phyloP scores from a whole-genome alignment of 306 rosid species.

The Rubus idaeus region DNA sequence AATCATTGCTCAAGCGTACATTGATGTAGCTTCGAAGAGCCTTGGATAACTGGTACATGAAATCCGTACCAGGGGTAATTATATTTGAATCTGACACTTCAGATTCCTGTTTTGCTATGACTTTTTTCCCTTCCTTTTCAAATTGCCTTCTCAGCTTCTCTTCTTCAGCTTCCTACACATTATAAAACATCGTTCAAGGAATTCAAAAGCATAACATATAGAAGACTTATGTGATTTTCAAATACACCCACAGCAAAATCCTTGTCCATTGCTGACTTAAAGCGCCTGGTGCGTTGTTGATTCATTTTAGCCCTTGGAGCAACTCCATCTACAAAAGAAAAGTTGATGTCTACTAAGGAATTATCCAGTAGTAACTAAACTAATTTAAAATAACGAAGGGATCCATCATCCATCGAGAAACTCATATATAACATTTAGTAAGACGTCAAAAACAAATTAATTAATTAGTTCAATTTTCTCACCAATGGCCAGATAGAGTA shows the following conservation, averaged over 20 bases:
- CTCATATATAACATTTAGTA: no score
- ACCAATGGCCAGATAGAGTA: slow-evolving; percentile 28
- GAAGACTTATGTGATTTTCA: not conserved
- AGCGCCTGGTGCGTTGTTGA: slow-evolving; percentile 53
- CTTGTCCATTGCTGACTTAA: slow-evolving; percentile 34
- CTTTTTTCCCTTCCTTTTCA: slow-evolving; percentile 50
- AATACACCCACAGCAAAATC: slow-evolving; percentile 27
- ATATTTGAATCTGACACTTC: slow-evolving; percentile 44
- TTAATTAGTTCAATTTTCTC: not conserved
- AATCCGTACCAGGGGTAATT: slow-evolving; percentile 63
- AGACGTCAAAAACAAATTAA: not conserved
- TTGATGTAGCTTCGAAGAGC: slow-evolving; percentile 38
- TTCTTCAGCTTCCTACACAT: slow-evolving; percentile 39
- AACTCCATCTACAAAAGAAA: slow-evolving; percentile 46
- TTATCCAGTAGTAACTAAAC: no score
- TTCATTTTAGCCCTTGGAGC: slow-evolving; percentile 72
- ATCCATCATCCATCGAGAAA: no score
- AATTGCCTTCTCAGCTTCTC: slow-evolving; percentile 27
- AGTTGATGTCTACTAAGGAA: not conserved
- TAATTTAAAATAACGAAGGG: no score
- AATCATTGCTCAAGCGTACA: slow-evolving; percentile 24
- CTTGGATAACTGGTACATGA: slow-evolving; percentile 48
- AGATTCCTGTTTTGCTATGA: slow-evolving; percentile 38
- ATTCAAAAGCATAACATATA: not conserved
- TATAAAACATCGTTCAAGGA: no score